phyloP scores from a whole-genome alignment of 75 land plant genomes.

The Selaginella tamariscina region DNA sequence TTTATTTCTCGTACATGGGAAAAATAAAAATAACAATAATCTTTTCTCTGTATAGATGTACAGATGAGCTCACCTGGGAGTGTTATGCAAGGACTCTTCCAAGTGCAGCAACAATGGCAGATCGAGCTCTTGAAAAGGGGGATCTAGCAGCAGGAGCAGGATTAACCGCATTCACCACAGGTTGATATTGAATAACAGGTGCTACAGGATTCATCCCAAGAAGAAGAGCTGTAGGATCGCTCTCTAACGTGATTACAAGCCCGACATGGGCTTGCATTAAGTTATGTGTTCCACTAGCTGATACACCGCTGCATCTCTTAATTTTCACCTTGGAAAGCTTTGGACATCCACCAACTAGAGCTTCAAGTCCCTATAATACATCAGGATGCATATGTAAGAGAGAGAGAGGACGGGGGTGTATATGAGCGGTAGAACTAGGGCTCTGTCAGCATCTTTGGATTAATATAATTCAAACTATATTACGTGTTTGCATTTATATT shows the following conservation, averaged over 20 bases:
- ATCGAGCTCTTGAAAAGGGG: not conserved
- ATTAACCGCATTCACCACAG: not conserved
- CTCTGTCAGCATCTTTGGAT: too few species aligned
- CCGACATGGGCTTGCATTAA: not conserved
- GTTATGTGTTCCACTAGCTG: not conserved
- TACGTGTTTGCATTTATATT: too few species aligned
- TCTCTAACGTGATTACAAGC: not conserved
- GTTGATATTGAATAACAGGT: not conserved
- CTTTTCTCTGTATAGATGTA: too few species aligned
- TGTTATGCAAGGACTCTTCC: not conserved
- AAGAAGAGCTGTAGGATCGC: too few species aligned
- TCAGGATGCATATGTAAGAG: too few species aligned
- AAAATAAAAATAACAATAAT: too few species aligned
- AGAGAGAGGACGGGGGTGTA: too few species aligned
- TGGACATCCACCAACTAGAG: constrained; percentile 1
- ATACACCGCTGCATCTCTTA: constrained; percentile 9
- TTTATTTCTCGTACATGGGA: too few species aligned
- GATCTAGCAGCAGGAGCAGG: not conserved
- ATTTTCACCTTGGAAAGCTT: constrained; percentile 8
- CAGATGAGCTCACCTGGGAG: too few species aligned
- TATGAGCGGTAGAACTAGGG: too few species aligned
- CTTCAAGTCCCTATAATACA: constrained; percentile 9
- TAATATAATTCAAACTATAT: too few species aligned
- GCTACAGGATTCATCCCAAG: too few species aligned
- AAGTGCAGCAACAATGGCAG: not conserved